Evolutionary conservation across 2,329 filamentous ascomycete genomes (phyloP), one percentile per base, ranked within the genome.

Genomic region (Ilyonectria destructans): DNA sequence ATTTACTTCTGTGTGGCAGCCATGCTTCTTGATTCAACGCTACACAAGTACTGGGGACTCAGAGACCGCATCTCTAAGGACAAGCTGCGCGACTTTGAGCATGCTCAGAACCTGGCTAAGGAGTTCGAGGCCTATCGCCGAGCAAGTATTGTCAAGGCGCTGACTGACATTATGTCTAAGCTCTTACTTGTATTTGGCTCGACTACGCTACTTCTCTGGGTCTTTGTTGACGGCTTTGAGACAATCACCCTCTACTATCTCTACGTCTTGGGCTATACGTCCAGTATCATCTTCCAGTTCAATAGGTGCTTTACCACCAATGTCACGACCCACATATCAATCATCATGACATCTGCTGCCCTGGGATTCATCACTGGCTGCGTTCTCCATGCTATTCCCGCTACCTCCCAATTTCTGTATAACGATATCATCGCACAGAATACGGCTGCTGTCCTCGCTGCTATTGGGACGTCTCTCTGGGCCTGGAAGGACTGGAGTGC

Each of bases 1-100:
- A 62, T 70, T 6, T 71, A 71, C 54, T 71, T 71, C 35, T 71
- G 70, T 13, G 9, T 63, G 7, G 55, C 61, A 51, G 70, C 70
- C 1, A 71, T 71, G 59, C 58, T 71, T 12, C 40, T 71, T 2
- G 70, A 71, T n/a, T 56, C 59, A 8, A 71, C 68, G 2, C 56
- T 71, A 0, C 66, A 71, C 3, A 66, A 71, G 15, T 71, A 71
- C 54, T 71, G 70, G 69, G 60, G 61, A 6, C 63, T 68, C 1
- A 37, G 62, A 2, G 62, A 71, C 15, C 61, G 69, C 4, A 55
- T 71, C 19, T 60, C 68, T 6, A 31, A 68, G 17, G 66, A 68
- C 35, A 66, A 46, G 26, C 46, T 68, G 19, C 46, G 45, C 10
- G 52, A 65, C 23, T 60, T 65, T 12, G 52, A 66, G 17, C 57